These are phyloP conservation scores for Pichia phayaonensis DNA, from an alignment of 805 yeast species.

Conservation along the genomic window DNA sequence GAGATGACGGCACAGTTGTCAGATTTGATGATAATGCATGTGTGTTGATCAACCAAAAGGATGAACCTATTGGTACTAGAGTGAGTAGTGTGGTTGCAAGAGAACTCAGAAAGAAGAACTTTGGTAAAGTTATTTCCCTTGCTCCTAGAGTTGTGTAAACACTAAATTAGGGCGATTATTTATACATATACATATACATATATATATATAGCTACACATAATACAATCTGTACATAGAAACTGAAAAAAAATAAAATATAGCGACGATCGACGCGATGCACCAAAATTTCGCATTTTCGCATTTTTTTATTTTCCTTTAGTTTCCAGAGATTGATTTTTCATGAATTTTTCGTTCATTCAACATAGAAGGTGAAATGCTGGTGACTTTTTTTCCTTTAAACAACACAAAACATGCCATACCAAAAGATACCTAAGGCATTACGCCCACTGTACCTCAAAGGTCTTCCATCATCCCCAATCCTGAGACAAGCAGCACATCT, in stretches of 20 bases:
- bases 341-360: background rate
- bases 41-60: constrained; percentile 82
- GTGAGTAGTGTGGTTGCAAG: constrained; percentile 85
- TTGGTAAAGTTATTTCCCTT: constrained; percentile 76
- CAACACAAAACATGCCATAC: constrained; percentile 13
- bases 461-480: constrained; percentile 34
- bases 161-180: background rate
- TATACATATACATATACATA: too few species aligned
- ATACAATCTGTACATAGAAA: constrained; percentile 1
- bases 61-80: constrained; percentile 92
- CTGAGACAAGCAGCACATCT: constrained; percentile 43
- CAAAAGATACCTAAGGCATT: constrained; percentile 16
- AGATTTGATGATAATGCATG: constrained; percentile 96
- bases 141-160: constrained; percentile 73
- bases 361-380: too few species aligned
- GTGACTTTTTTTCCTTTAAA: background rate
- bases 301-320: background rate
- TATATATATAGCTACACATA: background rate
- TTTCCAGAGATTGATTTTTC: background rate
- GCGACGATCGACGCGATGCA: background rate
- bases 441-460: constrained; percentile 24
- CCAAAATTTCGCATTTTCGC: background rate
- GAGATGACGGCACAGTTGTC: constrained; percentile 82
- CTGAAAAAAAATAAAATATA: background rate
- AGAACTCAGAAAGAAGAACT: constrained; percentile 77